A percentile compares a stretch with the other conserved stretches of the same genome.
Conservation (phyloP, 805 yeast species). For the Candida anglica region DNA sequence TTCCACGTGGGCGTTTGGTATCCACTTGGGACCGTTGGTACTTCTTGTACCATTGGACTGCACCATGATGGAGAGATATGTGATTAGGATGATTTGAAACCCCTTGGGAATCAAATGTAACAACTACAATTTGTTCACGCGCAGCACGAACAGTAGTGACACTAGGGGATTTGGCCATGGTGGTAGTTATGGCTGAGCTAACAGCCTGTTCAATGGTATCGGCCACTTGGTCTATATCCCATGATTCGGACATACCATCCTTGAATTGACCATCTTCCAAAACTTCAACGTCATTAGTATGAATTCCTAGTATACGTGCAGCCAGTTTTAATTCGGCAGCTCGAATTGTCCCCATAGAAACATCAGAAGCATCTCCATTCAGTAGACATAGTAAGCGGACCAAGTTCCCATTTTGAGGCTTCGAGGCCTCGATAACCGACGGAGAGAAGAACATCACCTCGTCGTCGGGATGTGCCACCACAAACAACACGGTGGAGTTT, state of each 20-base stretch:
- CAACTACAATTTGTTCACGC: constrained; percentile 31
- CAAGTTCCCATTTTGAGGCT: constrained; percentile 44
- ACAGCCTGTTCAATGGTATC: constrained; percentile 28
- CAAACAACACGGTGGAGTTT: constrained; percentile 40
- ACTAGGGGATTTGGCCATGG: too few relatives aligned
- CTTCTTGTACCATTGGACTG: constrained; percentile 27
- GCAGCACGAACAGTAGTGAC: constrained; percentile 11
- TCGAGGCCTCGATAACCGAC: constrained; percentile 49
- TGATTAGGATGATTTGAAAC: constrained; percentile 91
- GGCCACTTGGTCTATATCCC: constrained; percentile 53
- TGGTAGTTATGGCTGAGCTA: too few relatives aligned
- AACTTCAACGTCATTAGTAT: constrained; percentile 37
- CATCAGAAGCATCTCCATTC: constrained; percentile 61
- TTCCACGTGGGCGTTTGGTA: background rate
- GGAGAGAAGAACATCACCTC: constrained; percentile 98
- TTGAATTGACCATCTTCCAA: constrained; percentile 40
- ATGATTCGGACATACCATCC: constrained; percentile 66
- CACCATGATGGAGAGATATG: constrained; percentile 55
- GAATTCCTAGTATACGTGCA: constrained; percentile 51
- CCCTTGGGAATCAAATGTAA: constrained; percentile 82
- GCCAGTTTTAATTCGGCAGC: constrained; percentile 54
- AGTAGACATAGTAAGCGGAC: constrained; percentile 69
- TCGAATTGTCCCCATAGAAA: constrained; percentile 66
- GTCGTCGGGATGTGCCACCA: constrained; percentile 97
- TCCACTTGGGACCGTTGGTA: background rate